These are phyloP conservation scores for Stagonosporopsis cucurbitacearum DNA, from an alignment of 2,329 filamentous ascomycete species.

Conservation along the genomic window DNA sequence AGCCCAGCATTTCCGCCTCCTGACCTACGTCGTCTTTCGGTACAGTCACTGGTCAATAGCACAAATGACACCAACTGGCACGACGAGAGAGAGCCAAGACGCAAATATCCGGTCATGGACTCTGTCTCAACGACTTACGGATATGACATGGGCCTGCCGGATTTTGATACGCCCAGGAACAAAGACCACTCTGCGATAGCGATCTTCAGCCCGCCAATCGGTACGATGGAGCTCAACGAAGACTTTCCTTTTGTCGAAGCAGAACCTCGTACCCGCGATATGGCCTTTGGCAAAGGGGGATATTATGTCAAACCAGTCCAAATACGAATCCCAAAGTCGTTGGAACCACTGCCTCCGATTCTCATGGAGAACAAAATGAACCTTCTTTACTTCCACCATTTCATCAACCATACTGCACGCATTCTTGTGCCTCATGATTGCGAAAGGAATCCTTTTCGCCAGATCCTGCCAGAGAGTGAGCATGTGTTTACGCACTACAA, in stretches of 20 bases:
- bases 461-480: slow-evolving; percentile 67
- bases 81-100: slow-evolving; percentile 53
- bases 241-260: slow-evolving; percentile 46
- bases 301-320: slow-evolving; percentile 75
- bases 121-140: slow-evolving; percentile 64
- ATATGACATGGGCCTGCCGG: slow-evolving; percentile 72
- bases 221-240: slow-evolving; percentile 40
- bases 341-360: slow-evolving; percentile 63
- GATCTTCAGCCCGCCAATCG: slow-evolving; percentile 43
- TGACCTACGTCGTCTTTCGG: slow-evolving; percentile 63
- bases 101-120: slow-evolving; percentile 42
- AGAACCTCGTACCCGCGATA: slow-evolving; percentile 53
- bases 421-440: slow-evolving; percentile 69
- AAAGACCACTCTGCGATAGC: slow-evolving; percentile 72
- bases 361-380: slow-evolving; percentile 80
- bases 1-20: slow-evolving; percentile 44
- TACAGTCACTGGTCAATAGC: slow-evolving; percentile 65
- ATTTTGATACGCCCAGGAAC: slow-evolving; percentile 73
- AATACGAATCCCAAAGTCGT: slow-evolving; percentile 65
- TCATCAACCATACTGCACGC: slow-evolving; percentile 80
- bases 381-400: slow-evolving; percentile 74
- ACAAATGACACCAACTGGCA: slow-evolving; percentile 25
- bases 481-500: slow-evolving; percentile 8
- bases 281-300: slow-evolving; percentile 64
- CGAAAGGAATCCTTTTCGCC: slow-evolving; percentile 65